Percentiles rank a stretch among this genome's conserved stretches.
Evolutionary conservation across 345 rosid species (phyloP).

Genomic region (Streptanthus diversifolius): DNA sequence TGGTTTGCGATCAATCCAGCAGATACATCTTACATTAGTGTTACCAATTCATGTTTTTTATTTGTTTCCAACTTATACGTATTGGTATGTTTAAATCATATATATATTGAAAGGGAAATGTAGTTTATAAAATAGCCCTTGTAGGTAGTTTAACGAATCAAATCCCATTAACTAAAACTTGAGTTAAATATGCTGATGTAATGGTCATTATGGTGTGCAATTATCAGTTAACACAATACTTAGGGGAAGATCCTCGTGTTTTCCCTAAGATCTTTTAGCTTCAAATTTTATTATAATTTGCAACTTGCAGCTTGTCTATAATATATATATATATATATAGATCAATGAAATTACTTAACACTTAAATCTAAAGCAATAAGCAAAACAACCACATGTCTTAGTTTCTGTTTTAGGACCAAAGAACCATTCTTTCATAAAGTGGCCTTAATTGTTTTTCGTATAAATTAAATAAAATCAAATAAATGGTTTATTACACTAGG

Average conservation of each 20-base stretch:
- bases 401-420: constrained; percentile 17
- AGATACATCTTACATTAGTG: not conserved
- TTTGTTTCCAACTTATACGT: not conserved
- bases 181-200: not conserved
- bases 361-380: not conserved
- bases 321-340: no score
- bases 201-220: constrained; percentile 17
- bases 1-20: not conserved
- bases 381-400: not conserved
- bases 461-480: not conserved
- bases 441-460: not conserved
- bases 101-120: not conserved
- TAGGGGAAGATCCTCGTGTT: constrained; percentile 30
- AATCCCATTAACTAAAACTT: not conserved
- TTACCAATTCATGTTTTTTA: not conserved
- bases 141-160: not conserved
- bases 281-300: not conserved
- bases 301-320: constrained; percentile 4
- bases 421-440: not conserved
- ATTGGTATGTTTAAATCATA: not conserved
- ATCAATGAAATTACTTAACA: not conserved
- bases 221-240: constrained; percentile 23
- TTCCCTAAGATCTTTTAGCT: constrained; percentile 14
- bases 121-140: not conserved
- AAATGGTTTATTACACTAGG: not conserved